Percentiles rank a stretch among this genome's conserved stretches.
phyloP scores from a whole-genome alignment of 305 asterid genomes.

The Fraxinus nigra region DNA sequence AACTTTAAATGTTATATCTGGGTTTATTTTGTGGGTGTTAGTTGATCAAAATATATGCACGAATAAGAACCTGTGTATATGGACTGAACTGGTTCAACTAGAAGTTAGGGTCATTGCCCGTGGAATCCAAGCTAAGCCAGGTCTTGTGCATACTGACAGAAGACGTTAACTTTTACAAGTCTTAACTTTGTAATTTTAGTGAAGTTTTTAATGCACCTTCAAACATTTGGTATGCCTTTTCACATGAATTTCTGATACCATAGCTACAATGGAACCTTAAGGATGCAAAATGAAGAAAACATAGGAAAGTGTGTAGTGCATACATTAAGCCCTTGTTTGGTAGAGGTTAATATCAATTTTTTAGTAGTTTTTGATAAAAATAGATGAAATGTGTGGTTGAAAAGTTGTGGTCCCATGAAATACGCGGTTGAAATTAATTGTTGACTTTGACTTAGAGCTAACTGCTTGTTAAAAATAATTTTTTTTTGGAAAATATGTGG shows the following conservation, averaged over 20 bases:
- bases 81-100: background rate
- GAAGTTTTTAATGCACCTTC: background rate
- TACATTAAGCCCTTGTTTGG: background rate
- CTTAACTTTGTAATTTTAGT: background rate
- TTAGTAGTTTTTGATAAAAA: background rate
- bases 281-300: background rate
- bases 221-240: background rate
- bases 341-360: background rate
- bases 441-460: background rate
- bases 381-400: too few relatives aligned
- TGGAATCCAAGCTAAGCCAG: background rate
- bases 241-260: background rate
- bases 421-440: background rate
- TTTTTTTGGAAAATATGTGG: background rate
- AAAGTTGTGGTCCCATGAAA: too few relatives aligned
- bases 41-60: background rate
- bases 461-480: background rate
- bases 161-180: background rate
- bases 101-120: background rate
- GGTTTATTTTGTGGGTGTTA: background rate
- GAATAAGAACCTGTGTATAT: background rate
- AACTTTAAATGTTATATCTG: background rate
- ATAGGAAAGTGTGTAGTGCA: background rate
- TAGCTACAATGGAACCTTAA: background rate
- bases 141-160: background rate